Evolutionary conservation across 345 rosid genomes (phyloP).

Genomic region (Geranium rotundifolium): DNA sequence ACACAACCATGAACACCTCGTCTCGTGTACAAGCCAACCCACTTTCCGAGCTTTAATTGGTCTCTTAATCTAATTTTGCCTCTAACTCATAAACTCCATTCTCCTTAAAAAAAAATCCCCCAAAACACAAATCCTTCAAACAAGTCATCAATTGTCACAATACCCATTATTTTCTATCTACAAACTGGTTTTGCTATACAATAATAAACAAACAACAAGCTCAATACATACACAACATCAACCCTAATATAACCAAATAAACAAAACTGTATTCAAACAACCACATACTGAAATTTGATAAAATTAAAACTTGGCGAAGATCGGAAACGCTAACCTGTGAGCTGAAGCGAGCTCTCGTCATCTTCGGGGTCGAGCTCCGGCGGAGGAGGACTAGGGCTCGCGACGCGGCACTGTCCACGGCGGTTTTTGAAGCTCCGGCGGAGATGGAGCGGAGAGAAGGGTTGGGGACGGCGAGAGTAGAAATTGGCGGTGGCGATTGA

Average conservation of each 20-base stretch:
- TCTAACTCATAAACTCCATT: background rate
- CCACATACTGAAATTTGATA: background rate
- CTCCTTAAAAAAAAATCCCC: background rate
- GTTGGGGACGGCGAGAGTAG: background rate
- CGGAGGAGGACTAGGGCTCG: constrained; percentile 27
- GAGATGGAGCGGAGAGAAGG: background rate
- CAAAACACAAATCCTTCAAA: background rate
- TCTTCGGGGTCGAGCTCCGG: constrained; percentile 41
- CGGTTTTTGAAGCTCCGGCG: background rate
- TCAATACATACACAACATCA: too few relatives aligned
- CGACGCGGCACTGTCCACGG: constrained; percentile 12
- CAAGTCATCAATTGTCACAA: background rate
- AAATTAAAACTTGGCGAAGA: too few relatives aligned
- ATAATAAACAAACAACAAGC: too few relatives aligned
- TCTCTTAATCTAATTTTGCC: background rate
- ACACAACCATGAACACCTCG: too few relatives aligned
- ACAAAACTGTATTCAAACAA: background rate
- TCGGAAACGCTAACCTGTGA: constrained; percentile 23
- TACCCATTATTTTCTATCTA: too few relatives aligned
- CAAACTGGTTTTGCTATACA: too few relatives aligned
- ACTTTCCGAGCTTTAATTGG: background rate
- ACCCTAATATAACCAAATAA: too few relatives aligned
- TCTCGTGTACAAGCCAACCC: too few relatives aligned
- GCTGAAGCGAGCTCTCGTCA: constrained; percentile 17
- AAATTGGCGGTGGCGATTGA: background rate